phyloP scores from a whole-genome alignment of 1,284 basidiomycete species.

The Malassezia psittaci region DNA sequence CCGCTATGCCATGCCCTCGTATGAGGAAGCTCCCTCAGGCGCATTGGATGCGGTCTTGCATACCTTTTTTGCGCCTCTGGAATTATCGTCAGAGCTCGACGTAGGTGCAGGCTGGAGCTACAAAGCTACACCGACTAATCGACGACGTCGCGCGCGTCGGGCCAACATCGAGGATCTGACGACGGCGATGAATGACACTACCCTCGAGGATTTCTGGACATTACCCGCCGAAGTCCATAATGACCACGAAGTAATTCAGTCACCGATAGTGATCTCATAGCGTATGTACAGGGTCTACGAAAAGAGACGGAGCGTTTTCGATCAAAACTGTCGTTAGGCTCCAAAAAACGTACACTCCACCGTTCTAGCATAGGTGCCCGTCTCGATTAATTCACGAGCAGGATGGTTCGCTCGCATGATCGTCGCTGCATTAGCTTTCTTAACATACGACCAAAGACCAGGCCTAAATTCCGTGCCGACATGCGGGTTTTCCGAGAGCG shows the following conservation, averaged over 20 bases:
- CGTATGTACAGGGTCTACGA: constrained; percentile 7
- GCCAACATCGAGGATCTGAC: neutral
- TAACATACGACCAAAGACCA: constrained; percentile 93
- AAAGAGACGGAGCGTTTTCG: constrained; percentile 4
- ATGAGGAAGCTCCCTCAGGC: neutral
- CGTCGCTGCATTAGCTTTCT: neutral
- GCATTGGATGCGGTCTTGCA: constrained; percentile 10
- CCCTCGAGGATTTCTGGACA: constrained; percentile 8
- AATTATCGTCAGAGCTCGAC: neutral
- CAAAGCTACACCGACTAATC: neutral
- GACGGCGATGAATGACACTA: neutral
- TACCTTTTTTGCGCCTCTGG: constrained; percentile 3
- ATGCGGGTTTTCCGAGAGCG: constrained; percentile 66
- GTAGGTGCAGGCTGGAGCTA: neutral
- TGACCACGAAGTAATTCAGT: constrained; percentile 4
- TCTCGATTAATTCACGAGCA: constrained; percentile 10
- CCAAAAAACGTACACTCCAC: constrained; percentile 2
- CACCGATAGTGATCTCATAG: neutral
- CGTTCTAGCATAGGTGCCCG: constrained; percentile 1
- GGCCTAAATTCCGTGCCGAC: constrained; percentile 90
- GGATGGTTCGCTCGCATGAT: constrained; percentile 9
- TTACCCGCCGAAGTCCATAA: neutral
- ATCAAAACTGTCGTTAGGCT: constrained; percentile 5
- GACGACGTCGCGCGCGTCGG: neutral
- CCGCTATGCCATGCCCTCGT: neutral